Evolutionary conservation across 805 yeast genomes (phyloP).

Genomic region (Myxozyma melibiosi): DNA sequence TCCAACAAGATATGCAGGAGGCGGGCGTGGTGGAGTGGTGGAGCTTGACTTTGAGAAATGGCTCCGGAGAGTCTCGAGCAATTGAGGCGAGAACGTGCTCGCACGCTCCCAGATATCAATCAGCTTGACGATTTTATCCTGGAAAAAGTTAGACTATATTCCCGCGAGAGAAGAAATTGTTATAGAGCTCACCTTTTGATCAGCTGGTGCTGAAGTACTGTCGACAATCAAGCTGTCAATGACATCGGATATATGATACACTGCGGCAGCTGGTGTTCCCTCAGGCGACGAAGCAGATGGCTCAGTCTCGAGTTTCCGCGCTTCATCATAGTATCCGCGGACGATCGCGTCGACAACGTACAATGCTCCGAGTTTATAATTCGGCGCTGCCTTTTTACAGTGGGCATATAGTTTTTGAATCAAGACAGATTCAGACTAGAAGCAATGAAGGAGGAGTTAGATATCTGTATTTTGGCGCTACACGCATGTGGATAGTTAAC

Average conservation of each 20-base stretch:
- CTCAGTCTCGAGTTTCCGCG: constrained; percentile 56
- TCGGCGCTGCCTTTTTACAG: constrained; percentile 69
- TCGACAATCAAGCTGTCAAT: constrained; percentile 66
- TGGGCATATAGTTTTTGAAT: constrained; percentile 62
- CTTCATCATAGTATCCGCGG: constrained; percentile 78
- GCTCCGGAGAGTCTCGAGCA: constrained; percentile 57
- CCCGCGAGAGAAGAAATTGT: too few relatives aligned
- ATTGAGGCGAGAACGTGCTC: constrained; percentile 66
- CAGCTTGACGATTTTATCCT: constrained; percentile 75
- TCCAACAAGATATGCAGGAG: constrained; percentile 46
- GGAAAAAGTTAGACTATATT: background rate
- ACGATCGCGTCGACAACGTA: constrained; percentile 92
- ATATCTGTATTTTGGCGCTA: background rate
- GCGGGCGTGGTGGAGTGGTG: constrained; percentile 71
- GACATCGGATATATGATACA: constrained; percentile 62
- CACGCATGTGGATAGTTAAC: background rate
- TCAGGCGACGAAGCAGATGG: constrained; percentile 44
- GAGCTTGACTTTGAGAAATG: constrained; percentile 53
- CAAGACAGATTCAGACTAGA: constrained; percentile 54
- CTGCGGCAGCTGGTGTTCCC: constrained; percentile 77
- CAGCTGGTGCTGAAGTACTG: constrained; percentile 58
- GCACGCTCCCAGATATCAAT: constrained; percentile 92
- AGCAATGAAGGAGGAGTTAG: constrained; percentile 8
- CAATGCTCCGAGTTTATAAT: constrained; percentile 87
- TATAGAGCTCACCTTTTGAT: constrained; percentile 46